A percentile compares a stretch with the other conserved stretches of the same genome.
phyloP scores from a whole-genome alignment of 805 yeast species.

The Myxozyma vanderwaltii region DNA sequence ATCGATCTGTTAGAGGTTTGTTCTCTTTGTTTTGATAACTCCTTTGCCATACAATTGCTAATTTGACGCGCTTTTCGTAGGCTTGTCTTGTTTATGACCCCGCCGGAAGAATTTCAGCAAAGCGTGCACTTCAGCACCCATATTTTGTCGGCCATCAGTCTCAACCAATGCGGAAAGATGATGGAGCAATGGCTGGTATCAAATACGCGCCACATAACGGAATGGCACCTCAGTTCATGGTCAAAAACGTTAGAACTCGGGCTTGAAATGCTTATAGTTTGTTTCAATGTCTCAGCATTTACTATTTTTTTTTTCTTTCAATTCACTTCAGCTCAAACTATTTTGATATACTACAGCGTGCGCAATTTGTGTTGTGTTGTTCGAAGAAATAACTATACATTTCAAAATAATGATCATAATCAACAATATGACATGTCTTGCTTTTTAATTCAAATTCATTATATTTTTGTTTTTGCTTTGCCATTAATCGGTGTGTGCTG shows the following conservation, averaged over 20 bases:
- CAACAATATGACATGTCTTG: too few species aligned
- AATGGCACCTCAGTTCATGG: conserved; percentile 11
- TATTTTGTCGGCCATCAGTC: conserved; percentile 53
- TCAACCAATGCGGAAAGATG: conserved; percentile 10
- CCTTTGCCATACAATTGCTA: neutral
- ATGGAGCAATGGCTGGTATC: conserved; percentile 3
- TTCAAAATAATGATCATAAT: too few species aligned
- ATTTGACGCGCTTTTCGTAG: conserved; percentile 2
- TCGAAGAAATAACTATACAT: too few species aligned
- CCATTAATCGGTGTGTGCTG: too few species aligned
- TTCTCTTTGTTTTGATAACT: neutral
- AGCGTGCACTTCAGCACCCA: conserved; percentile 86
- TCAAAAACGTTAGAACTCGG: conserved; percentile 11
- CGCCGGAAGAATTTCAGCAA: conserved; percentile 88
- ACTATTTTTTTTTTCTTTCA: too few species aligned
- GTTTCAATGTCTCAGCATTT: neutral
- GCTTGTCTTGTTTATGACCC: conserved; percentile 88
- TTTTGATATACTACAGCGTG: too few species aligned
- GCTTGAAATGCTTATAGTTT: neutral
- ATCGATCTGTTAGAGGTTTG: conserved; percentile 66
- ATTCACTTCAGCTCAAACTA: too few species aligned
- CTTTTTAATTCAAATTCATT: too few species aligned
- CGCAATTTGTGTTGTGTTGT: too few species aligned
- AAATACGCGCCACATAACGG: conserved; percentile 5
- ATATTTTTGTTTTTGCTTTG: too few species aligned